Percentiles rank a stretch among this genome's conserved stretches.
Conservation (phyloP, 2,329 filamentous ascomycete genomes). For the Rutstroemia sp. region DNA sequence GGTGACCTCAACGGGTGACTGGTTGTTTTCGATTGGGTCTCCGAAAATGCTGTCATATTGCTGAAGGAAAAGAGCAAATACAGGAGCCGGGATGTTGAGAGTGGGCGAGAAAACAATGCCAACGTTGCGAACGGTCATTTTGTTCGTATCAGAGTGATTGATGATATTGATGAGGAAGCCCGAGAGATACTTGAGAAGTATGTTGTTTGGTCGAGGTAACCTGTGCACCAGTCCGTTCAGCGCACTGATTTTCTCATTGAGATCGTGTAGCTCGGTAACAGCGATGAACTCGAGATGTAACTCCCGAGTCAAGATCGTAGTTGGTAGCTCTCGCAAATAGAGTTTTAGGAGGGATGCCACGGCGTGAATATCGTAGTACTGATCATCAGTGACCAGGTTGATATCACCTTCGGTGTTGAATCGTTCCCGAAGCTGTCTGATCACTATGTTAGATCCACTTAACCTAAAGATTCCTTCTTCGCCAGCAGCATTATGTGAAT, state of each 20-base stretch:
- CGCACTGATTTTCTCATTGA: constrained; percentile 66
- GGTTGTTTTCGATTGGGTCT: constrained; percentile 55
- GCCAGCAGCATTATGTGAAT: constrained; percentile 67
- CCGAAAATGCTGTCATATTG: constrained; percentile 86
- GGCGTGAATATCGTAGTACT: constrained; percentile 92
- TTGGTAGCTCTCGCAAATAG: constrained; percentile 86
- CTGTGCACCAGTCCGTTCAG: constrained; percentile 73
- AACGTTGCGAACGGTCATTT: constrained; percentile 97
- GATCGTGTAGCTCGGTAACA: constrained; percentile 71
- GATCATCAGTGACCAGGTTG: constrained; percentile 72
- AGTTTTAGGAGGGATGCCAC: constrained; percentile 90
- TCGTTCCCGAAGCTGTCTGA: constrained; percentile 81
- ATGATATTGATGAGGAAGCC: constrained; percentile 88
- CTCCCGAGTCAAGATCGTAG: constrained; percentile 84
- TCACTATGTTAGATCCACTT: constrained; percentile 92
- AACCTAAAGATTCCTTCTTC: constrained; percentile 97
- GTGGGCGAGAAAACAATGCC: constrained; percentile 98
- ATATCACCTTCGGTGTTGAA: constrained; percentile 93
- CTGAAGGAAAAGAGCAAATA: constrained; percentile 89
- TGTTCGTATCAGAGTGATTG: constrained; percentile 83
- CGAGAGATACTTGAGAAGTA: constrained; percentile 76
- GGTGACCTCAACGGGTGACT: constrained; percentile 41
- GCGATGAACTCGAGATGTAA: constrained; percentile 82
- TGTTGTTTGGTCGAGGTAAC: constrained; percentile 72
- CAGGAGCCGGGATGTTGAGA: constrained; percentile 87